Evolutionary conservation across 164 flowering plant genomes (phyloP).

Genomic region (Vitis rotundifolia): DNA sequence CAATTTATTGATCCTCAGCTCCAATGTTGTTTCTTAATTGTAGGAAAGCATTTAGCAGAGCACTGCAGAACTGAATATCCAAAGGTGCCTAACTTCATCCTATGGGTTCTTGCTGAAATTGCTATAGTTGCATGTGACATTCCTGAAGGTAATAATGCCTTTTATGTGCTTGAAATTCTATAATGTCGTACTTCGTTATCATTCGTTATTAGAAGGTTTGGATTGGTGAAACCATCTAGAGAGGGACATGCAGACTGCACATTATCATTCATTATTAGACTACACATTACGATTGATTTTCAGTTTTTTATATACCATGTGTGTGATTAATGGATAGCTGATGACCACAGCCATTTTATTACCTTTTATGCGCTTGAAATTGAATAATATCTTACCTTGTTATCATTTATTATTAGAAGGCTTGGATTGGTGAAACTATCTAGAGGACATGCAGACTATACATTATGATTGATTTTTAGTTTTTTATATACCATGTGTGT

Average conservation of each 20-base stretch:
- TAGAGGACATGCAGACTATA: too few species aligned
- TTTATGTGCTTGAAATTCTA: background rate
- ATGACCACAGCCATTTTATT: too few species aligned
- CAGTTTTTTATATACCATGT: too few species aligned
- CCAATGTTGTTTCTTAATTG: conserved; percentile 8
- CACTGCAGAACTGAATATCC: conserved; percentile 82
- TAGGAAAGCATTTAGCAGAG: conserved; percentile 95
- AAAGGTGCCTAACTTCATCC: conserved; percentile 66
- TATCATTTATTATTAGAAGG: too few species aligned
- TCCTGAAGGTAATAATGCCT: conserved; percentile 68
- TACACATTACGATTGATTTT: too few species aligned
- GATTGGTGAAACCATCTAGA: background rate
- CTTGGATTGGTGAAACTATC: too few species aligned
- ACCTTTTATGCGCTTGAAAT: too few species aligned
- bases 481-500: too few species aligned
- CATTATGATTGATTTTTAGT: too few species aligned
- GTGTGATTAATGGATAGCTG: too few species aligned
- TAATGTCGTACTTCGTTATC: background rate
- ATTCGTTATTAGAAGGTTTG: background rate
- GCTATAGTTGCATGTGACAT: conserved; percentile 92
- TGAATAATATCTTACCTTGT: too few species aligned
- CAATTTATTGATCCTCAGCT: background rate
- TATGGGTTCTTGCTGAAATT: conserved; percentile 94
- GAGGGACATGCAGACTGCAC: background rate
- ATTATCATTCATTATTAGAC: too few species aligned